Conservation (phyloP, 805 yeast genomes). For the Hagleromyces aurorensis region DNA sequence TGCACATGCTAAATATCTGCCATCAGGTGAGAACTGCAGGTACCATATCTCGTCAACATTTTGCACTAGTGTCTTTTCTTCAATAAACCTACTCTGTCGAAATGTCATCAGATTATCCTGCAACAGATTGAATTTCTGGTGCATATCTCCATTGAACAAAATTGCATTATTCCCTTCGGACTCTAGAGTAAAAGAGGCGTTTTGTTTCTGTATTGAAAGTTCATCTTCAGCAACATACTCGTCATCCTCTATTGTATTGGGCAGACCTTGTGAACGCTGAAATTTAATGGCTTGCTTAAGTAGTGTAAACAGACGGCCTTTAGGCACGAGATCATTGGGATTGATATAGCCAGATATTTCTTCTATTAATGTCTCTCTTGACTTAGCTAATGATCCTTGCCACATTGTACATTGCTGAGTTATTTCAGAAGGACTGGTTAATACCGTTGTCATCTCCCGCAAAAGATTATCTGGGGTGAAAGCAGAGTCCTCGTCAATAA, state of each 20-base stretch:
- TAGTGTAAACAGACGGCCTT: conserved; percentile 42
- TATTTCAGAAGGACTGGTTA: conserved; percentile 21
- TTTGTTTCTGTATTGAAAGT: too few species aligned
- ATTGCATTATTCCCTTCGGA: too few species aligned
- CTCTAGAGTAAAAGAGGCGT: too few species aligned
- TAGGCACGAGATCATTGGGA: conserved; percentile 46
- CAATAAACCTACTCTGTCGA: conserved; percentile 15
- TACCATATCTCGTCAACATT: conserved; percentile 82
- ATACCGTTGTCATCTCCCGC: conserved; percentile 27
- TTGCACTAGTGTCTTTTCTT: conserved; percentile 24
- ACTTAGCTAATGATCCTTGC: conserved; percentile 24
- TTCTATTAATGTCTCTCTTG: conserved; percentile 36
- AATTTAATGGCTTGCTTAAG: conserved; percentile 43
- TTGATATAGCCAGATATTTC: conserved; percentile 41
- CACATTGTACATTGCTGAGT: conserved; percentile 22
- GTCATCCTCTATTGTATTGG: conserved; percentile 27
- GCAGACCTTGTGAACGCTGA: conserved; percentile 35
- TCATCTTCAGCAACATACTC: conserved; percentile 20
- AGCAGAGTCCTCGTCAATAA: conserved; percentile 8
- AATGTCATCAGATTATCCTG: conserved; percentile 17
- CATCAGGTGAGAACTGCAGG: conserved; percentile 68
- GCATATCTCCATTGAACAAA: background rate
- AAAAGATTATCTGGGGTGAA: conserved; percentile 25
- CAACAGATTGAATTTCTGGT: conserved; percentile 12
- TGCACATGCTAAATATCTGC: conserved; percentile 68